phyloP scores from a whole-genome alignment of 139 green algal genomes.

The Picochlorum sp. region DNA sequence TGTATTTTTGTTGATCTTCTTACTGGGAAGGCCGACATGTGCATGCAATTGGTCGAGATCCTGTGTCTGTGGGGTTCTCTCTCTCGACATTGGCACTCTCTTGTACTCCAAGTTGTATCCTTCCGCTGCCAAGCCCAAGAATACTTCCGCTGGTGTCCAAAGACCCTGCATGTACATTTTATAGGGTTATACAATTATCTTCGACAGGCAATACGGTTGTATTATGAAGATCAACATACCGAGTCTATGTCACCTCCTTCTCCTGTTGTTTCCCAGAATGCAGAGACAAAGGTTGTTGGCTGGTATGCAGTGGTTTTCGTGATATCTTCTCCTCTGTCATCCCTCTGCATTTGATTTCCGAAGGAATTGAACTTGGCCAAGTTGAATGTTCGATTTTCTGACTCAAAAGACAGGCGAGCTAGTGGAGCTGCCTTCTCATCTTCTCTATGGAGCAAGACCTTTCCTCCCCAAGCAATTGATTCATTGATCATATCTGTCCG shows the following conservation, averaged over 20 bases:
- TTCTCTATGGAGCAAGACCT: constrained; percentile 70
- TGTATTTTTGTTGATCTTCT: constrained; percentile 20
- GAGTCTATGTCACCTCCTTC: constrained; percentile 32
- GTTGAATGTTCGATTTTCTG: background rate
- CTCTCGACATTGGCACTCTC: constrained; percentile 73
- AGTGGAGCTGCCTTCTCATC: constrained; percentile 7
- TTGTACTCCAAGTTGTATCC: constrained; percentile 62
- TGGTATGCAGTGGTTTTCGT: constrained; percentile 36
- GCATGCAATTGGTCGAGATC: constrained; percentile 65
- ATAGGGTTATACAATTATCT: background rate
- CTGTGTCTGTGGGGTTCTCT: constrained; percentile 64
- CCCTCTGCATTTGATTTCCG: background rate
- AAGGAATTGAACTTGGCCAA: background rate
- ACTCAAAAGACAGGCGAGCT: background rate
- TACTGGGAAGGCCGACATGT: constrained; percentile 33
- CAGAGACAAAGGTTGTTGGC: constrained; percentile 19
- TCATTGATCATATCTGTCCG: constrained; percentile 47
- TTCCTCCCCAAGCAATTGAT: constrained; percentile 45
- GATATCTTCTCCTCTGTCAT: constrained; percentile 31
- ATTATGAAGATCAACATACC: background rate
- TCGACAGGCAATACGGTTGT: no score
- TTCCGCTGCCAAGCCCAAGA: constrained; percentile 43
- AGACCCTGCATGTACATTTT: constrained; percentile 16
- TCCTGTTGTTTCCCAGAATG: constrained; percentile 40
- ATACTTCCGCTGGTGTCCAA: constrained; percentile 38